phyloP scores from a whole-genome alignment of 108 stramenopile genomes.

The Aurantiochytrium sp. region DNA sequence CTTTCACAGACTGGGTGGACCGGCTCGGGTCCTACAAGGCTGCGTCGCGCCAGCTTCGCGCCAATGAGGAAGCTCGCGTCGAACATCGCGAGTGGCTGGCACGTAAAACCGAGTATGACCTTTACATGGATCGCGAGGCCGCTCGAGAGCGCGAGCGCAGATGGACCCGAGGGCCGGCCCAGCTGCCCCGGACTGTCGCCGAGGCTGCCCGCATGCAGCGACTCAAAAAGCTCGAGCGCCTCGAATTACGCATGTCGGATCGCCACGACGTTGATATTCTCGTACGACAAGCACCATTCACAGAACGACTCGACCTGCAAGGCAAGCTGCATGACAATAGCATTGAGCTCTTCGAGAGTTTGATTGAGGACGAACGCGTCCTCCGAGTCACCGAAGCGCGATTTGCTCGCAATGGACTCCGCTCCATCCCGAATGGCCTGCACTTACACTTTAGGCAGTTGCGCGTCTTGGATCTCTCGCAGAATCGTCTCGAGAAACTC shows the following conservation, averaged over 20 bases:
- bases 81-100: not conserved
- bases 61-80: not conserved
- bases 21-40: not conserved
- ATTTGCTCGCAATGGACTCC: not conserved
- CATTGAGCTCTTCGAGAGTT: not conserved
- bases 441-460: not conserved
- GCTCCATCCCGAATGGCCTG: not conserved
- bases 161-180: not conserved
- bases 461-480: not conserved
- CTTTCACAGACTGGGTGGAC: not conserved
- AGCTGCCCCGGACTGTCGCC: not conserved
- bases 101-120: not conserved
- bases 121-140: not conserved
- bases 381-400: not conserved
- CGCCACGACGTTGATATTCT: not conserved
- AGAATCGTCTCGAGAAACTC: not conserved
- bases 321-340: not conserved
- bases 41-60: not conserved
- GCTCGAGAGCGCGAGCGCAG: not conserved
- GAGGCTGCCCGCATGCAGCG: not conserved
- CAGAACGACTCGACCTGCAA: not conserved
- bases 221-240: not conserved
- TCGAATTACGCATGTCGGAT: not conserved
- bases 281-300: not conserved
- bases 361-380: not conserved